Percentiles rank a stretch among this genome's conserved stretches.
Evolutionary conservation across 805 yeast genomes (phyloP).

Genomic region (Candida tammaniensis): DNA sequence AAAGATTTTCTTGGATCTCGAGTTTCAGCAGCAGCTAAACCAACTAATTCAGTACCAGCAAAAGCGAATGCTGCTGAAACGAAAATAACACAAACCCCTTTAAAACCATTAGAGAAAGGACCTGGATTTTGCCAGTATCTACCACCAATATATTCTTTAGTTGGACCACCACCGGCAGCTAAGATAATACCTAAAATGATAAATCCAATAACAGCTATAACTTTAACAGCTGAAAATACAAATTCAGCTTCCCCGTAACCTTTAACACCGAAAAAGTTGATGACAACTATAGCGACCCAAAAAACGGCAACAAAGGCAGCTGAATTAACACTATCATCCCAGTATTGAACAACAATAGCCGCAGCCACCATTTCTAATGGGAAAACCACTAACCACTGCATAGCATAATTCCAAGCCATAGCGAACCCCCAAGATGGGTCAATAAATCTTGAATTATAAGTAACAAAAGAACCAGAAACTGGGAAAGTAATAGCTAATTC

Average conservation of each 20-base stretch:
- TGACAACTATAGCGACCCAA: conserved; percentile 42
- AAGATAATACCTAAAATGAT: conserved; percentile 47
- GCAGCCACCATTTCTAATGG: conserved; percentile 63
- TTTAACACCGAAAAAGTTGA: conserved; percentile 51
- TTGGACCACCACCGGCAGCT: conserved; percentile 48
- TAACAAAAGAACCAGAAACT: conserved; percentile 65
- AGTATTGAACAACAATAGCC: conserved; percentile 53
- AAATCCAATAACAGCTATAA: conserved; percentile 59
- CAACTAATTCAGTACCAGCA: conserved; percentile 38
- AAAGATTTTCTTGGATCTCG: conserved; percentile 34
- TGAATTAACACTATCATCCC: conserved; percentile 52
- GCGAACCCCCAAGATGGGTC: conserved; percentile 68
- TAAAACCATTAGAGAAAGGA: conserved; percentile 47
- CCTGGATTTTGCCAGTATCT: conserved; percentile 55
- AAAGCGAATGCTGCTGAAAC: conserved; percentile 43
- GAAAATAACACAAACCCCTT: conserved; percentile 38
- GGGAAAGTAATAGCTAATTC: conserved; percentile 65
- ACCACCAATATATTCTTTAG: conserved; percentile 47
- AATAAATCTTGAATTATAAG: conserved; percentile 57
- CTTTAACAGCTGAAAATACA: conserved; percentile 62
- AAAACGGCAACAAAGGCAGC: conserved; percentile 63
- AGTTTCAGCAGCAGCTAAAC: conserved; percentile 42
- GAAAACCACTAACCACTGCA: conserved; percentile 54
- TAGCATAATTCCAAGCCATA: conserved; percentile 51
- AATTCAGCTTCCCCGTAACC: conserved; percentile 66